Conservation (phyloP, 495 filamentous ascomycete genomes). For the Chaetomidium leptoderma region DNA sequence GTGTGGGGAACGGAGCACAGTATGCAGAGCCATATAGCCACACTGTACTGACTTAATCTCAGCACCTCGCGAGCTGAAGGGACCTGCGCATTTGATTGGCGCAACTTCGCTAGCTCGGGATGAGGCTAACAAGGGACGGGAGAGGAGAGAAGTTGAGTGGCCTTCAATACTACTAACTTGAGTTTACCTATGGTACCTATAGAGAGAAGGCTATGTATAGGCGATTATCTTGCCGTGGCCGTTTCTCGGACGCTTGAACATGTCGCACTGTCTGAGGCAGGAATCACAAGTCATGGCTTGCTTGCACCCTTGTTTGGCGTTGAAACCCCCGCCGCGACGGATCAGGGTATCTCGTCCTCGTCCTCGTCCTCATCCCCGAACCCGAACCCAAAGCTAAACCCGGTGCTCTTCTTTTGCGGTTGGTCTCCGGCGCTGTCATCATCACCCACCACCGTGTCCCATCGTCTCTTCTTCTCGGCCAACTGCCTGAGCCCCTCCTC, state of each 20-base stretch:
- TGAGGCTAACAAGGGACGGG: too few species aligned
- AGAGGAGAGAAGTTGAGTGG: too few species aligned
- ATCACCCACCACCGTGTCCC: constrained; percentile 67
- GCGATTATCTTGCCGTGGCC: too few species aligned
- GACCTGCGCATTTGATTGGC: background rate
- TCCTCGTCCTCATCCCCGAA: constrained; percentile 60
- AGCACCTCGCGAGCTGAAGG: background rate
- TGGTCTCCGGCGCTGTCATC: constrained; percentile 39
- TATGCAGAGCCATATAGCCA: too few species aligned
- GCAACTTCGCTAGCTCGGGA: too few species aligned
- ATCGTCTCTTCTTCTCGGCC: constrained; percentile 73
- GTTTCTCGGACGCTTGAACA: too few species aligned
- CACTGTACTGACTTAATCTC: background rate
- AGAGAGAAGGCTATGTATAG: too few species aligned
- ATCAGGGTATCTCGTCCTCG: constrained; percentile 41
- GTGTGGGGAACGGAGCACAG: too few species aligned
- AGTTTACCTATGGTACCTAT: too few species aligned
- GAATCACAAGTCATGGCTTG: background rate
- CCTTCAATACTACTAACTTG: too few species aligned
- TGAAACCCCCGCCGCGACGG: too few species aligned
- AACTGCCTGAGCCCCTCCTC: constrained; percentile 60
- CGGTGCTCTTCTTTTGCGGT: constrained; percentile 41
- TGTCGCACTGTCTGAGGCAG: background rate
- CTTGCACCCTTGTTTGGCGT: background rate
- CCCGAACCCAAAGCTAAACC: constrained; percentile 74